Base-by-base conservation (phyloP, 73 alveolate genomes). In the Paraurostyla sp. region DNA sequence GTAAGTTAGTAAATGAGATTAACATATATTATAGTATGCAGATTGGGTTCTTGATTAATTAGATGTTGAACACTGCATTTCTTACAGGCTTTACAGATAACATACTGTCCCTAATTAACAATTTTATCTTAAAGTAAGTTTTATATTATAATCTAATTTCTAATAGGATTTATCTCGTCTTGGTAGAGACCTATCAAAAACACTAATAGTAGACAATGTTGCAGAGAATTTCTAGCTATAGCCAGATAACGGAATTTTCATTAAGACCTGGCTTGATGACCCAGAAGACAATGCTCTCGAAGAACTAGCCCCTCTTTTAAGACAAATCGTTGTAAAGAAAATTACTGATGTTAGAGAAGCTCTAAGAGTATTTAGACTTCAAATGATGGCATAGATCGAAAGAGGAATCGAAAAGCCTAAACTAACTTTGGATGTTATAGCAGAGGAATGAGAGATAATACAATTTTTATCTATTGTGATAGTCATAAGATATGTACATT, bases 301-400 rank as follows among this genome's bases (percentile, higher is more conserved):
- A 57, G 98, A 96, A 48, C 71, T 96, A 41, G 90, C 85, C 41
- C 97, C 96, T 16, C 88, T 95, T 20, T 90, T 95, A 29, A 86
- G 87, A 76, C 93, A 92, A 23, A 80, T 95, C 25, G 99, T 92
- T 13, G 50, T 60, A 20, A 92, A 92, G 81, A 80, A 90, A 87
- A 88, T 91, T 1, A 78, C 91, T 25, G 99, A 95, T 93, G 97
- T 95, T 22, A 93, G 99, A 85, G 92, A 71, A 40, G 95, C 97
- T 43, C 92, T 95, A 36, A 91, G 97, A 83, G 76, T 89, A 48
- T 92, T 93, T 36, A 86, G 99, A 76, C 94, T 93, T 83, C 91
- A 95, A 80, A 91, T 93, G 95, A 83, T 91, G 33, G 92, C 90
- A 57, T 78, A 76, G 73, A 92, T 95, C 80, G 76, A 80, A 88